A percentile compares a stretch with the other conserved stretches of the same genome.
Evolutionary conservation across 495 filamentous ascomycete species (phyloP).

Genomic region (Jackrogersella minutella): DNA sequence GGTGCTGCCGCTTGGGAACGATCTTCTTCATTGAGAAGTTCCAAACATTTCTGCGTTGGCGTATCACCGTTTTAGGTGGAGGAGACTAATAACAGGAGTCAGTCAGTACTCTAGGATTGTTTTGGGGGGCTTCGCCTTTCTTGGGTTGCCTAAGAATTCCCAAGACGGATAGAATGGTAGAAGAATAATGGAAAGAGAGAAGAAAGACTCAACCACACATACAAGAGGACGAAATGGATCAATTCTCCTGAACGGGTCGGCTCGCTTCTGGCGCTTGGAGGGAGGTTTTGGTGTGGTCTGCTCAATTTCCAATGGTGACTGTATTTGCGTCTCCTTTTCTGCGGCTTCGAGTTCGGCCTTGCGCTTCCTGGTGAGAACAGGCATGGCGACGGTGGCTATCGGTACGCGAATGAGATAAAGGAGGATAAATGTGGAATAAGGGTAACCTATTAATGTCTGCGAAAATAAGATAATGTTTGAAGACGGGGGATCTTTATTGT

Average conservation of each 20-base stretch:
- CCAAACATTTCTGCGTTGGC: background rate
- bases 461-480: no score
- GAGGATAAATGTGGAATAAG: background rate
- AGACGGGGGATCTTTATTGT: no score
- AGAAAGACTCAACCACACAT: background rate
- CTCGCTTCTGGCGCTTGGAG: slow-evolving; percentile 1
- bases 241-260: slow-evolving; percentile 7
- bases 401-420: background rate
- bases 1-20: background rate
- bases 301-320: background rate
- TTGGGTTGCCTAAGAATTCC: no score
- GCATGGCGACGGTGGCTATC: slow-evolving; percentile 7
- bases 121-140: no score
- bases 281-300: background rate
- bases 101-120: background rate
- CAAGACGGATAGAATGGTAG: background rate
- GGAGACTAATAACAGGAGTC: background rate
- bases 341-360: slow-evolving; percentile 31
- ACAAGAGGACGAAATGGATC: slow-evolving; percentile 26
- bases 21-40: background rate
- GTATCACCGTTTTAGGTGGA: slow-evolving; percentile 5
- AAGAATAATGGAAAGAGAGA: background rate
- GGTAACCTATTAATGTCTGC: background rate
- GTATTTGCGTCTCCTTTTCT: background rate
- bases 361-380: slow-evolving; percentile 28